phyloP scores from a whole-genome alignment of 2,329 filamentous ascomycete genomes.

The Ophiostoma himal-ulmi region DNA sequence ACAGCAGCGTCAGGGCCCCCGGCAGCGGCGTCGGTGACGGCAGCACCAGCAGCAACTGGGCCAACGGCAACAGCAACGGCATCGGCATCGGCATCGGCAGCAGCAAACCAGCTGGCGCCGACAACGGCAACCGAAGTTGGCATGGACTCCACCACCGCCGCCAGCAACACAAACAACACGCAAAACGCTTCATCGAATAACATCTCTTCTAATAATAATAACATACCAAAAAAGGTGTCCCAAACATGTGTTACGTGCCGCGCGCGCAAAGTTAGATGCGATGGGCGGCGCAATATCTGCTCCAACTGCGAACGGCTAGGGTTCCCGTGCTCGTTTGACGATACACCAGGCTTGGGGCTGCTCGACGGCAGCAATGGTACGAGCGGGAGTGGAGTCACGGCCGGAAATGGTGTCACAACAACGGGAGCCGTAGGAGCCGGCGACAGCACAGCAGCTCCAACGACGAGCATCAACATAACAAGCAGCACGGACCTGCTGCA shows the following conservation, averaged over 20 bases:
- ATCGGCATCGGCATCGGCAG: not conserved
- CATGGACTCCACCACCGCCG: not conserved
- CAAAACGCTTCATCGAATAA: not conserved
- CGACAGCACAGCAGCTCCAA: not conserved
- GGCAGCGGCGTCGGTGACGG: not conserved
- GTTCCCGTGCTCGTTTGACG: conserved; percentile 53
- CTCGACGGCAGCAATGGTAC: conserved; percentile 43
- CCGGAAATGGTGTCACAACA: not conserved
- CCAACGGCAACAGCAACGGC: not conserved
- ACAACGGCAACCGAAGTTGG: not conserved
- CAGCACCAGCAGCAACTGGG: not conserved
- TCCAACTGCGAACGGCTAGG: conserved; percentile 55
- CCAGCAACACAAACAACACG: not conserved
- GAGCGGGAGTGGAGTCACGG: not conserved
- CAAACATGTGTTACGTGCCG: conserved; percentile 51
- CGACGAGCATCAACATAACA: not conserved
- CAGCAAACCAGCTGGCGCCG: not conserved
- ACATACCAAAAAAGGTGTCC: conserved; percentile 36
- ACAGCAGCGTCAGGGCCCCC: conserved; percentile 15
- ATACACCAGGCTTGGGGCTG: conserved; percentile 26
- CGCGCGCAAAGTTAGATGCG: conserved; percentile 54
- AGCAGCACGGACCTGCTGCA: conserved; percentile 31
- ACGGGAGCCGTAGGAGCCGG: not conserved
- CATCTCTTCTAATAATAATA: not conserved
- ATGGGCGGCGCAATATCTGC: conserved; percentile 48